phyloP scores from a whole-genome alignment of 2,329 filamentous ascomycete genomes.

The Graphiopsis chlorocephala region DNA sequence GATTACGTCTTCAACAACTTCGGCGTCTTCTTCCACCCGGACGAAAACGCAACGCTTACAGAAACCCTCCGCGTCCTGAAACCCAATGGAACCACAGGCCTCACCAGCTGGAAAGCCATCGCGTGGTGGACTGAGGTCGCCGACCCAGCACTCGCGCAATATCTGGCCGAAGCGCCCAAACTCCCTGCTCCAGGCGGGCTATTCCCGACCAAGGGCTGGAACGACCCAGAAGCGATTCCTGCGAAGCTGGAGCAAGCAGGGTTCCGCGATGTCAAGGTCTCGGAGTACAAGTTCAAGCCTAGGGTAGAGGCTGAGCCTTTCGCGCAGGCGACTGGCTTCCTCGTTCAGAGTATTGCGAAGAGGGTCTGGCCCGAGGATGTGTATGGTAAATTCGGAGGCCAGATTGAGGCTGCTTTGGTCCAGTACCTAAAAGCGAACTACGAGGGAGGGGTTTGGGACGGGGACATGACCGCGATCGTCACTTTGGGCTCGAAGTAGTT shows the following conservation, averaged over 20 bases:
- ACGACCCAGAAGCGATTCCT: conserved; percentile 13
- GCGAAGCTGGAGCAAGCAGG: conserved; percentile 18
- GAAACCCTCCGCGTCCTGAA: conserved; percentile 33
- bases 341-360: conserved; percentile 19
- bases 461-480: conserved; percentile 20
- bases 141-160: conserved; percentile 15
- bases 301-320: conserved; percentile 17
- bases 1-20: conserved; percentile 21
- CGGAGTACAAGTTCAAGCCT: conserved; percentile 19
- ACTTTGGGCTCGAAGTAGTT: conserved; percentile 13
- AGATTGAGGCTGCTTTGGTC: conserved; percentile 16
- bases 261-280: conserved; percentile 17
- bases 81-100: conserved; percentile 35
- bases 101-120: conserved; percentile 36
- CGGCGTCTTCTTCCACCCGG: conserved; percentile 20
- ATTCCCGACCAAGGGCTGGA: conserved; percentile 19
- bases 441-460: conserved; percentile 13
- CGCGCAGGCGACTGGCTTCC: conserved; percentile 16
- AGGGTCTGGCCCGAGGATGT: conserved; percentile 16
- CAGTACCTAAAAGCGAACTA: conserved; percentile 17
- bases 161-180: conserved; percentile 19
- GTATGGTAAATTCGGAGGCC: background rate
- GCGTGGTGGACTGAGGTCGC: conserved; percentile 20
- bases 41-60: conserved; percentile 14
- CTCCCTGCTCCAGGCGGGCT: conserved; percentile 12